A percentile compares a stretch with the other conserved stretches of the same genome.
phyloP scores from a whole-genome alignment of 768 basidiomycete genomes.

The Porphyrellus cyaneotinctus region DNA sequence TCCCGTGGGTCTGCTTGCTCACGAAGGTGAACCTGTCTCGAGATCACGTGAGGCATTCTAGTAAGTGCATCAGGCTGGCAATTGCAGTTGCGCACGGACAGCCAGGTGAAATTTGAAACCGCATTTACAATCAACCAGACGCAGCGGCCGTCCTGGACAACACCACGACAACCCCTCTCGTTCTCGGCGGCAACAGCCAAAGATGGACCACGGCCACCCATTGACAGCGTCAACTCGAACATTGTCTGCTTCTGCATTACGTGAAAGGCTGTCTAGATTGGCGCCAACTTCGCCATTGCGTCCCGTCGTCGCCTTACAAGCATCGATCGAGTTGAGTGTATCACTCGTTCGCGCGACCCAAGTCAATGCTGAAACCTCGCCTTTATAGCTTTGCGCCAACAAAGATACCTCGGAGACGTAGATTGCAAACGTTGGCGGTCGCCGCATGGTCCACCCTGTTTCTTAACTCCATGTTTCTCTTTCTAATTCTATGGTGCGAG shows the following conservation, averaged over 20 bases:
- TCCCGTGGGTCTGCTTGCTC: too few relatives aligned
- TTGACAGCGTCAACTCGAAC: slow-evolving; percentile 42
- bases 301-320: slow-evolving; percentile 61
- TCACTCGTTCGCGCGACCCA: background rate
- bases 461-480: slow-evolving; percentile 58
- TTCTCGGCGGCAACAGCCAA: slow-evolving; percentile 2
- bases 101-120: background rate
- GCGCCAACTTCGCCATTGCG: slow-evolving; percentile 50
- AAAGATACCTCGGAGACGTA: slow-evolving; percentile 77
- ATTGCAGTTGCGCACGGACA: too few relatives aligned
- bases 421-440: slow-evolving; percentile 87
- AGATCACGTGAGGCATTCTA: too few relatives aligned
- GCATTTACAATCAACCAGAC: slow-evolving; percentile 2
- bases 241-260: slow-evolving; percentile 59
- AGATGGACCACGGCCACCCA: slow-evolving; percentile 33
- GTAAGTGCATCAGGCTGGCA: too few relatives aligned
- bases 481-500: slow-evolving; percentile 78
- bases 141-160: background rate
- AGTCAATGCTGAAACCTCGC: slow-evolving; percentile 1
- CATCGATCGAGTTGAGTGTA: slow-evolving; percentile 66
- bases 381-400: slow-evolving; percentile 75
- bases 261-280: slow-evolving; percentile 57
- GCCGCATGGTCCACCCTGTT: slow-evolving; percentile 86
- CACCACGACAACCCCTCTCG: background rate
- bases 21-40: too few relatives aligned